Conservation (phyloP, 148 eudicot species). For the Rhododendron ferrugineum region DNA sequence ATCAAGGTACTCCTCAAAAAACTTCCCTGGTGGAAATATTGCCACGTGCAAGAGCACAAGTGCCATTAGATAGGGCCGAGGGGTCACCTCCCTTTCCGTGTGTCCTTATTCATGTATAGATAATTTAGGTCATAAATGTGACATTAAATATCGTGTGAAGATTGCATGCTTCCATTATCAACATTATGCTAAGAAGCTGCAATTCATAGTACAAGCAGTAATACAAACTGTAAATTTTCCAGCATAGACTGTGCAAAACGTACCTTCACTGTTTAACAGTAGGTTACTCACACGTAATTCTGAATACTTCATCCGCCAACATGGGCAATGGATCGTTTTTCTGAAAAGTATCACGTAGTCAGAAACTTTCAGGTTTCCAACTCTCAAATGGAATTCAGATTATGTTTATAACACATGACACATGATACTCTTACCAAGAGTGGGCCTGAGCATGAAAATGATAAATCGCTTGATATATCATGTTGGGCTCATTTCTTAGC, state of each 20-base stretch:
- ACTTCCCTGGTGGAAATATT: background rate
- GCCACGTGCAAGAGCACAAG: background rate
- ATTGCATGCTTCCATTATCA: background rate
- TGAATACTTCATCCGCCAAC: conserved; percentile 41
- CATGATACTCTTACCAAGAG: background rate
- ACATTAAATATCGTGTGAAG: background rate
- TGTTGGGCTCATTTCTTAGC: no score
- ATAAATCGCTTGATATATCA: no score
- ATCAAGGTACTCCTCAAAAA: background rate
- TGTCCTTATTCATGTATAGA: background rate
- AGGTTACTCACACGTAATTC: conserved; percentile 21
- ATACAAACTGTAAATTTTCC: background rate
- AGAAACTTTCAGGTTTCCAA: background rate
- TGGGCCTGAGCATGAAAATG: background rate
- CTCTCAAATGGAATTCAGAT: background rate
- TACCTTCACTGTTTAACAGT: conserved; percentile 34
- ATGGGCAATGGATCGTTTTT: conserved; percentile 18
- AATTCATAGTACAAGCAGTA: background rate
- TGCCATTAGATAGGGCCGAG: background rate
- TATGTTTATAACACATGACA: background rate
- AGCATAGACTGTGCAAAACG: background rate
- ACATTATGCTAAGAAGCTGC: background rate
- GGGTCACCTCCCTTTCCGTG: background rate
- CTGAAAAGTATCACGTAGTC: conserved; percentile 30
- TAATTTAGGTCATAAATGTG: background rate